These are phyloP conservation scores for Brassica cretica DNA, from an alignment of 345 rosid species.

Conservation along the genomic window DNA sequence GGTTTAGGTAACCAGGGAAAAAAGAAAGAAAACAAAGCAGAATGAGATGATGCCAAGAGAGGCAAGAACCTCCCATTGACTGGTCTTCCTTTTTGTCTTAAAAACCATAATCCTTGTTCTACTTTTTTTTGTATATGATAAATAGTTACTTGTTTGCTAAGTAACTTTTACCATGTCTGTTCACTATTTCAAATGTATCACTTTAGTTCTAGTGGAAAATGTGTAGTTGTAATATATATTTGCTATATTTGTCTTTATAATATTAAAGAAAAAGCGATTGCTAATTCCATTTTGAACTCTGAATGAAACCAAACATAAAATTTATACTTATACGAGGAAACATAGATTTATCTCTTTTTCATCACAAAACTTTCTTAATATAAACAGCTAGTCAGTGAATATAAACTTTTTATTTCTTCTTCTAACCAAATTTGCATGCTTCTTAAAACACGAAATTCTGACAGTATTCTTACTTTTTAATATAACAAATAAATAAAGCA, in stretches of 20 bases:
- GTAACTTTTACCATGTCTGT: slow-evolving; percentile 11
- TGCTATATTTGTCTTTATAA: not conserved
- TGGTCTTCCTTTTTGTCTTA: slow-evolving; percentile 2
- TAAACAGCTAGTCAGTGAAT: not conserved
- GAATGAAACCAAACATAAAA: not conserved
- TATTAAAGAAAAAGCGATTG: not conserved
- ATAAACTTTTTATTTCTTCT: too few relatives aligned
- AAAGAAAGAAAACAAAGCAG: not conserved
- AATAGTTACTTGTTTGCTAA: slow-evolving; percentile 18
- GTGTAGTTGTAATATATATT: not conserved
- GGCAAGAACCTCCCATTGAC: slow-evolving; percentile 23
- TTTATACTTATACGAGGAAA: not conserved
- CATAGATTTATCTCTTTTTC: not conserved
- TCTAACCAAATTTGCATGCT: too few relatives aligned
- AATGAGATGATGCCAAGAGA: not conserved
- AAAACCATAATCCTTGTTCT: slow-evolving; percentile 9
- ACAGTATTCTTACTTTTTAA: too few relatives aligned
- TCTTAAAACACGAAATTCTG: too few relatives aligned
- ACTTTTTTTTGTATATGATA: not conserved
- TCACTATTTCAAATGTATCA: not conserved
- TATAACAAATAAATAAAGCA: too few relatives aligned
- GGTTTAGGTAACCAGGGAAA: slow-evolving; percentile 19
- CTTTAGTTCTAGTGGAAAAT: not conserved
- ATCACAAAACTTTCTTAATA: not conserved
- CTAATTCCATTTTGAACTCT: not conserved